Evolutionary conservation across 805 yeast species (phyloP).

Genomic region (Wickerhamiella sorbophila): DNA sequence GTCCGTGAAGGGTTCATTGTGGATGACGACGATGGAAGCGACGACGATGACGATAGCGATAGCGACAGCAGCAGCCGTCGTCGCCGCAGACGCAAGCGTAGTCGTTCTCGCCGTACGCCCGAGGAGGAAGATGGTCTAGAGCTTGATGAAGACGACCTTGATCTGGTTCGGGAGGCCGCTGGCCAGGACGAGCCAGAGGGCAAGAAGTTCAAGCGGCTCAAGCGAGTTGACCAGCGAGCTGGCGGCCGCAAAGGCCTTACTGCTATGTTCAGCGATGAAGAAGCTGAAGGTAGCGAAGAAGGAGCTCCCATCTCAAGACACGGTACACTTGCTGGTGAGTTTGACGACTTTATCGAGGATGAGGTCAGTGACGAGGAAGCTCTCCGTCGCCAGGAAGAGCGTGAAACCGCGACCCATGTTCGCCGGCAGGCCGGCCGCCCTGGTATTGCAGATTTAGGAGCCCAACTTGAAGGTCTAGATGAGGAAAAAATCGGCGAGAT

Average conservation of each 20-base stretch:
- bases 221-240: conserved; percentile 44
- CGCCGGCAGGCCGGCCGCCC: conserved; percentile 6
- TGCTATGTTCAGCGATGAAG: conserved; percentile 60
- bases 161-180: conserved; percentile 40
- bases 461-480: conserved; percentile 40
- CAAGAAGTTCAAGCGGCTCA: conserved; percentile 63
- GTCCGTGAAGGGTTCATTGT: conserved; percentile 89
- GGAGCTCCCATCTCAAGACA: conserved; percentile 25
- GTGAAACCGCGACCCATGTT: conserved; percentile 23
- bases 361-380: conserved; percentile 78
- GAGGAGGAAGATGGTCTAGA: conserved; percentile 24
- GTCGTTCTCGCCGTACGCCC: conserved; percentile 9
- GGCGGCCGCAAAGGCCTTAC: conserved; percentile 31
- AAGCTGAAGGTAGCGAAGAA: conserved; percentile 16
- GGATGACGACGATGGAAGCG: conserved; percentile 74
- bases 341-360: conserved; percentile 94
- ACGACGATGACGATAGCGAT: conserved; percentile 24
- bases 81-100: conserved; percentile 9
- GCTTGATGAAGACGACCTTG: conserved; percentile 90
- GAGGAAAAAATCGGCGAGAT: conserved; percentile 86
- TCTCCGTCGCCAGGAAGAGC: conserved; percentile 41
- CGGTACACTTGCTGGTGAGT: conserved; percentile 43
- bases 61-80: conserved; percentile 15
- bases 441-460: conserved; percentile 14
- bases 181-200: conserved; percentile 24